Conservation (phyloP, 192 early-diverging fungal species). For the Coemansia sp. region DNA sequence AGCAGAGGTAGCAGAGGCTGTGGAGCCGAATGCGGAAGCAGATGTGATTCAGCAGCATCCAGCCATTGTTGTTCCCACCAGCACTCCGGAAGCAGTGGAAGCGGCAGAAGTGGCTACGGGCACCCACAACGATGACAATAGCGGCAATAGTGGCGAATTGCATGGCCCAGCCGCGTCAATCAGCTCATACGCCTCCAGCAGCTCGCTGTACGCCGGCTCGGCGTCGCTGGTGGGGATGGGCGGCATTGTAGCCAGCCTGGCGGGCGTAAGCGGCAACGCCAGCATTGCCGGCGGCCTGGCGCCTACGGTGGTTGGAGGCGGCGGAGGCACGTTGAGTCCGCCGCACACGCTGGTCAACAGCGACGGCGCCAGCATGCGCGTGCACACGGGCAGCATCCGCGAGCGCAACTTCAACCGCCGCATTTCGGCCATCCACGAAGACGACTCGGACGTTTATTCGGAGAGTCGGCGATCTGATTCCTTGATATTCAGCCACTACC, state of each 20-base stretch:
- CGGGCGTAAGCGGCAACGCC: not conserved
- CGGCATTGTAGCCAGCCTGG: not conserved
- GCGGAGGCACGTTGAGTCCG: slow-evolving; percentile 36
- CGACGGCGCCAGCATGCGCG: slow-evolving; percentile 43
- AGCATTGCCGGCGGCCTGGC: not conserved
- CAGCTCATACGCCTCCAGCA: slow-evolving; percentile 5
- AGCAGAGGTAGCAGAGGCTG: too few species aligned
- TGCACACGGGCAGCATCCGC: slow-evolving; percentile 48
- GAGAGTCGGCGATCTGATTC: slow-evolving; percentile 30
- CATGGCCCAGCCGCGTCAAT: too few species aligned
- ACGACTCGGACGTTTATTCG: slow-evolving; percentile 29
- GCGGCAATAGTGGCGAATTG: too few species aligned
- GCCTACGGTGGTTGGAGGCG: not conserved
- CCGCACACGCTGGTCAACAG: slow-evolving; percentile 45
- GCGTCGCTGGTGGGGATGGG: slow-evolving; percentile 6
- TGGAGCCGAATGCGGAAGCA: too few species aligned
- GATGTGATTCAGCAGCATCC: too few species aligned
- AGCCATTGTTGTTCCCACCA: too few species aligned
- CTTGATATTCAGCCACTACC: slow-evolving; percentile 12
- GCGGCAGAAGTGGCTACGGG: slow-evolving; percentile 1
- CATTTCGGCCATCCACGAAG: slow-evolving; percentile 35
- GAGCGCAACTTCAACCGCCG: slow-evolving; percentile 37
- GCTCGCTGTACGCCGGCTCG: slow-evolving; percentile 22
- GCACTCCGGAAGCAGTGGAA: too few species aligned
- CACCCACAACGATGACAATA: not conserved